Conservation (phyloP, 2,329 filamentous ascomycete genomes). For the Sporothrix variecibatus region DNA sequence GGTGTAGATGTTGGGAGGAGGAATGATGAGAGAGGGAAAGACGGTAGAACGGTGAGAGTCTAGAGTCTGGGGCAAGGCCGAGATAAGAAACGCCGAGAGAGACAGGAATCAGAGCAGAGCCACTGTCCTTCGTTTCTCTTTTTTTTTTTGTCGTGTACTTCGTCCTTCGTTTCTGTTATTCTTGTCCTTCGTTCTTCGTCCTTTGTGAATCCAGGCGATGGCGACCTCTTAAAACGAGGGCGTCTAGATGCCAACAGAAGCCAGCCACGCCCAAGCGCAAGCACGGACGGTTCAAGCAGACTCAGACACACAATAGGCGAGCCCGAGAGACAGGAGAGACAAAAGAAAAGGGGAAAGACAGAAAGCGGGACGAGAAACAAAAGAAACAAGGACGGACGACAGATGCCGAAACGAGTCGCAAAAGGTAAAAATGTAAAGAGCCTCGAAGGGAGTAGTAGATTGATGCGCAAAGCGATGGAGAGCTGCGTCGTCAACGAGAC, state of each 20-base stretch:
- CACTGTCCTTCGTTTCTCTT: background rate
- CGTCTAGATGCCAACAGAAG: background rate
- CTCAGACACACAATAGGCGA: conserved; percentile 12
- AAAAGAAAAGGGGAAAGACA: background rate
- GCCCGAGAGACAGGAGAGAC: background rate
- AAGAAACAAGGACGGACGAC: conserved; percentile 6
- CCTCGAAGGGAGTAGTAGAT: background rate
- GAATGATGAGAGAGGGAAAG: background rate
- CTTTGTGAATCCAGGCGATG: background rate
- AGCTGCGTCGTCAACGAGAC: background rate
- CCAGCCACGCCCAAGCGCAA: background rate
- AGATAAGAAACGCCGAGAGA: conserved; percentile 8
- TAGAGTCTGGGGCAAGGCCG: background rate
- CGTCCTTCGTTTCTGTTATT: background rate
- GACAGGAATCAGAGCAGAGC: background rate
- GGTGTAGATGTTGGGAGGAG: background rate
- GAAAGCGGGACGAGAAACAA: conserved; percentile 2
- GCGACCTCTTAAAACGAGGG: conserved; percentile 13
- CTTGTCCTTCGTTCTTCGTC: background rate
- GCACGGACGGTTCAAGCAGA: background rate
- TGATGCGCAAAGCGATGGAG: background rate
- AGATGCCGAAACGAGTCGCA: background rate
- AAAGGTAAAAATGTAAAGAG: background rate
- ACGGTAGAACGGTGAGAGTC: background rate
- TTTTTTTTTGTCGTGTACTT: background rate